Evolutionary conservation across 345 rosid genomes (phyloP), one percentile per base, ranked within the genome.

Genomic region (Orychophragmus violaceus): DNA sequence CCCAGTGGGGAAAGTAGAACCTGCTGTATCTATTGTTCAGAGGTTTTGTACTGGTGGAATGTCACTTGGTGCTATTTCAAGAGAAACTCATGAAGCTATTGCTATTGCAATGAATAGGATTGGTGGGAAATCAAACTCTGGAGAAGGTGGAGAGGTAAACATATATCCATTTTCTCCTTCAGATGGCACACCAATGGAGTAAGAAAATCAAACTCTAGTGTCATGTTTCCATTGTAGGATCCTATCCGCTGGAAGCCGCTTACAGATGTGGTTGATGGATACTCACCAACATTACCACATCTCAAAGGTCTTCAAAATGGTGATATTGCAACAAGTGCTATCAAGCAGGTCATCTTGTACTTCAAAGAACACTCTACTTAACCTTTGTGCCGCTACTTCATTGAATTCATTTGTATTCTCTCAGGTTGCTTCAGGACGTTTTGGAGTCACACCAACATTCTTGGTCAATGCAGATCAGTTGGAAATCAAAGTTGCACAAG

Each of bases 231-330:
- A 23, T 59, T 28, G 57, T 50, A 94, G 97, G 99, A 94, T 80
- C 99, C 99, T 59, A 83, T 90, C 45, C 97, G 99, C 29, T 94
- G 99, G 99, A 84, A 69, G 62, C 97, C 97, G n/a, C 91, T 94
- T 42, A 69, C 82, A 1, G 97, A 94, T 84, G 99, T 94, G 69
- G 88, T 83, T 79, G 99, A 94, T 69, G 99, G 99, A 65, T 94
- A 94, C 60, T 94, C 99, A 72, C 82, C 97, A 39, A 94, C 99
- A 30, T 53, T 94, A 56, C 99, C 99, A 24, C 99, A 94, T 78
- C 99, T 94, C 42, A 94, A 90, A 83, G 99, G 99, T 56, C 99
- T 94, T 75, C 95, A 94, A 76, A 94, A 94, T 69, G 99, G 99
- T 8, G 99, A 94, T 69, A 94, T 89, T 68, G 99, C 99, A 56